Conservation (phyloP, 2,329 filamentous ascomycete genomes). For the Apiospora koreana region DNA sequence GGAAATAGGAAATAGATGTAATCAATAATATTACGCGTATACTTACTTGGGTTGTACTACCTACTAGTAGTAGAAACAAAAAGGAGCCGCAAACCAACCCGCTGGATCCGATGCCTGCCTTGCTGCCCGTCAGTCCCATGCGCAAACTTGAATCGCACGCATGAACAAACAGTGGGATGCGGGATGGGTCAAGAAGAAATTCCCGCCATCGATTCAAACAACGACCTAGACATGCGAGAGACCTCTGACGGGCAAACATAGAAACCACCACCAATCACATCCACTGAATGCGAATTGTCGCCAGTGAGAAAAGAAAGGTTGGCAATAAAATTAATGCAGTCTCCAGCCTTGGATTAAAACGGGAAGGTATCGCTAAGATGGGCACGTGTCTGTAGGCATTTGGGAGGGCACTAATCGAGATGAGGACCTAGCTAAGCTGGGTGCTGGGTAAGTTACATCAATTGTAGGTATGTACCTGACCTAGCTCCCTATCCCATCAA, state of each 20-base stretch:
- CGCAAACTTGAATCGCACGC: neutral
- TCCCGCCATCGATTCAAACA: neutral
- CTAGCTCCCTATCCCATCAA: neutral
- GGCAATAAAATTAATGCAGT: neutral
- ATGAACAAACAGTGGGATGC: neutral
- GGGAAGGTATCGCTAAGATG: conserved; percentile 5
- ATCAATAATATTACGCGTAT: conserved; percentile 4
- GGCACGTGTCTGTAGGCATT: conserved; percentile 7
- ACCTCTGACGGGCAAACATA: neutral
- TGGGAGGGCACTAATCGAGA: neutral
- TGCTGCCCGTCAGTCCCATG: neutral
- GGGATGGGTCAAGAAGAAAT: neutral
- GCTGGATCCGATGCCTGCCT: neutral
- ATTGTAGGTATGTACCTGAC: too few relatives aligned
- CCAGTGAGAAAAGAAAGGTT: conserved; percentile 5
- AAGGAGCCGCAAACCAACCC: conserved; percentile 6
- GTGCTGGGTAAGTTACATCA: too few relatives aligned
- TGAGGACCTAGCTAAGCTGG: neutral
- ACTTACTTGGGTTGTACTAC: too few relatives aligned
- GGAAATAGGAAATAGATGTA: neutral
- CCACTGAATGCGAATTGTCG: neutral
- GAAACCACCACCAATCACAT: neutral
- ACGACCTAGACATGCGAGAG: too few relatives aligned
- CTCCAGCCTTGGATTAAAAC: conserved; percentile 3
- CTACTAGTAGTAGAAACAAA: neutral